phyloP scores from a whole-genome alignment of 2,329 filamentous ascomycete genomes.

The Trichoderma pleuroti region DNA sequence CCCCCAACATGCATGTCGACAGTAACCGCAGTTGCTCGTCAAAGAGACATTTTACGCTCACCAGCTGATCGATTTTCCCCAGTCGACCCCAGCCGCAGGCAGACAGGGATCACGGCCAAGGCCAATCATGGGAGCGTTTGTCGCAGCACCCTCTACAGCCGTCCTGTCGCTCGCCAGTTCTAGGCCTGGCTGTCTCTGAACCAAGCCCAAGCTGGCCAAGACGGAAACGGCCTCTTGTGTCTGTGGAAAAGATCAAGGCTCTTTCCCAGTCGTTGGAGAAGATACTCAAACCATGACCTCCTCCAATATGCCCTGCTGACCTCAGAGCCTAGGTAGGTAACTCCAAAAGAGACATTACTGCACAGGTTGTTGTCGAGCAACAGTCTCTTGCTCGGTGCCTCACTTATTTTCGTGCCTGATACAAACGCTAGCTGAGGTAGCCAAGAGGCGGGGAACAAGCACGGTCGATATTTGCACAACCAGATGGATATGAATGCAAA shows the following conservation, averaged over 20 bases:
- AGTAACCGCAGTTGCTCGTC: not conserved
- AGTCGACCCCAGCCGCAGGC: not conserved
- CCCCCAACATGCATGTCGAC: not conserved
- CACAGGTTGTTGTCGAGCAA: not conserved
- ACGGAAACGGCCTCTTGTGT: not conserved
- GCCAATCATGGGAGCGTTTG: not conserved
- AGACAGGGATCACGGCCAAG: not conserved
- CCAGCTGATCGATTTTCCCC: not conserved
- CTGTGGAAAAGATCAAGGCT: not conserved
- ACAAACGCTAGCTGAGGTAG: not conserved
- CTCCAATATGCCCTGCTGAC: not conserved
- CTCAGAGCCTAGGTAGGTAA: not conserved
- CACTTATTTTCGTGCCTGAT: not conserved
- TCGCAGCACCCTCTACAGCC: not conserved
- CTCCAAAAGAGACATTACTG: not conserved
- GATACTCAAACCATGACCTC: rapidly evolving
- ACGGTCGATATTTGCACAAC: not conserved
- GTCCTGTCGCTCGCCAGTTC: not conserved
- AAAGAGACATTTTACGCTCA: not conserved
- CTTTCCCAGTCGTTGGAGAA: not conserved
- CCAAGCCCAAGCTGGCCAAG: not conserved
- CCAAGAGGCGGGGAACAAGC: not conserved
- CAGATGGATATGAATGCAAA: not conserved
- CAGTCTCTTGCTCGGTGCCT: not conserved
- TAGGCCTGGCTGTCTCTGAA: not conserved